Percentiles rank a stretch among this genome's conserved stretches.
phyloP scores from a whole-genome alignment of 805 yeast species.

The Zygosaccharomyces siamensis region DNA sequence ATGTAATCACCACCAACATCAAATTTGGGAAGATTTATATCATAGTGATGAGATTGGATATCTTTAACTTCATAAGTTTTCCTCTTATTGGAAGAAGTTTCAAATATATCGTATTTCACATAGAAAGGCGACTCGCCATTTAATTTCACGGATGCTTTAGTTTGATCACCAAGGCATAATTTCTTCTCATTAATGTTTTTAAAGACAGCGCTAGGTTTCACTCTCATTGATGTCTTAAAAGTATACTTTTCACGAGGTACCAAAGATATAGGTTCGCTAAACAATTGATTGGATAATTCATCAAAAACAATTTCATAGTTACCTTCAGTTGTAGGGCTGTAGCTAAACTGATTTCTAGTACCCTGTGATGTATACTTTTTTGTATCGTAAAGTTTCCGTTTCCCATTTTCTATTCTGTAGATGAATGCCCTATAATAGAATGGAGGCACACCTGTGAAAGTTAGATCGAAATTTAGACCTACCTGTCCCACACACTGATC shows the following conservation, averaged over 20 bases:
- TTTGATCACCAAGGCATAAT: constrained; percentile 46
- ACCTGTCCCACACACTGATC: constrained; percentile 92
- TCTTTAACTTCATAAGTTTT: constrained; percentile 40
- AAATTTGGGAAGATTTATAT: constrained; percentile 52
- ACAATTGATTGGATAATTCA: constrained; percentile 58
- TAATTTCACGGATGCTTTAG: constrained; percentile 51
- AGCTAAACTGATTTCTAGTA: constrained; percentile 54
- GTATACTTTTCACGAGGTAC: constrained; percentile 42
- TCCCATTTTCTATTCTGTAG: constrained; percentile 42
- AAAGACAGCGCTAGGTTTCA: constrained; percentile 54
- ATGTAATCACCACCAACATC: constrained; percentile 68
- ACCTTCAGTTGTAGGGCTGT: constrained; percentile 79
- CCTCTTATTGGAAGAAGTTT: constrained; percentile 47
- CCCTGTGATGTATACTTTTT: constrained; percentile 38
- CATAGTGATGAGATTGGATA: constrained; percentile 36
- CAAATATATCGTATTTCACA: constrained; percentile 62
- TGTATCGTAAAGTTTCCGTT: constrained; percentile 34
- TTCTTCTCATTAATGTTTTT: constrained; percentile 19
- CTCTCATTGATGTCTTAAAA: constrained; percentile 66
- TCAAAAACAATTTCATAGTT: constrained; percentile 69
- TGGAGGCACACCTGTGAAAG: constrained; percentile 75
- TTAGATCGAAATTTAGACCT: constrained; percentile 71
- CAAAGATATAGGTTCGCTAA: constrained; percentile 40
- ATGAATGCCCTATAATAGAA: constrained; percentile 62
- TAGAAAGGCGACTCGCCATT: constrained; percentile 79